phyloP scores from a whole-genome alignment of 2,329 filamentous ascomycete genomes.

The Didymella glomerata region DNA sequence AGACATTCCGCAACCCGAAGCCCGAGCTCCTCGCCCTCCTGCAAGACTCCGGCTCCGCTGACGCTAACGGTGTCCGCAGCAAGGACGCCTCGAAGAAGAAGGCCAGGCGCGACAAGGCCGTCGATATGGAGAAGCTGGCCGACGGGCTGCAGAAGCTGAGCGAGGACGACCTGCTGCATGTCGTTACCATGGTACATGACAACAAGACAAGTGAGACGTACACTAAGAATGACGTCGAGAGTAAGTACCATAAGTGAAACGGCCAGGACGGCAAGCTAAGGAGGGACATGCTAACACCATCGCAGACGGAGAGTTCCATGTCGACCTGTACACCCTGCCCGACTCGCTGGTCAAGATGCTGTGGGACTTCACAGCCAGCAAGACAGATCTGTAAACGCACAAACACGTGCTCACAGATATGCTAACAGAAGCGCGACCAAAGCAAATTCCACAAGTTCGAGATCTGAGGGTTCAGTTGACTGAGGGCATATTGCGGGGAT shows the following conservation, averaged over 20 bases:
- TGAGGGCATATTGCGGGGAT: background rate
- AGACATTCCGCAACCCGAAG: slow-evolving; percentile 92
- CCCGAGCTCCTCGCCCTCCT: slow-evolving; percentile 81
- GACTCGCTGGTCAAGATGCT: slow-evolving; percentile 89
- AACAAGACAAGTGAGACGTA: slow-evolving; percentile 94
- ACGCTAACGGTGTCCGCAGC: slow-evolving; percentile 67
- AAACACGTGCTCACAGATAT: slow-evolving; percentile 3
- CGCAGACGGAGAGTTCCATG: slow-evolving; percentile 92
- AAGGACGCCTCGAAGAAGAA: slow-evolving; percentile 81
- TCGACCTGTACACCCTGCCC: slow-evolving; percentile 96
- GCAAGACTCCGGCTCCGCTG: slow-evolving; percentile 82
- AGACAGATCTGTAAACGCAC: slow-evolving; percentile 43
- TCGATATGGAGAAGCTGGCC: slow-evolving; percentile 96
- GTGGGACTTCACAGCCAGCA: slow-evolving; percentile 78
- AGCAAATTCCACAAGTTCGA: background rate
- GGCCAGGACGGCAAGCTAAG: background rate
- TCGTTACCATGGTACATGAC: slow-evolving; percentile 98
- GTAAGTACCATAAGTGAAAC: slow-evolving; percentile 62
- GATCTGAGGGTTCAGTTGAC: background rate
- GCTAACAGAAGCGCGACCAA: background rate
- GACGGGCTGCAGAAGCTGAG: slow-evolving; percentile 87
- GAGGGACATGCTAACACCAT: slow-evolving; percentile 31
- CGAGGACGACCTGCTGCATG: slow-evolving; percentile 92
- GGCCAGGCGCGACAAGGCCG: slow-evolving; percentile 70
- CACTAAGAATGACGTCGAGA: slow-evolving; percentile 95